These are phyloP conservation scores for Dianthus caryophyllus DNA, from an alignment of 148 eudicot genomes.

Conservation along the genomic window DNA sequence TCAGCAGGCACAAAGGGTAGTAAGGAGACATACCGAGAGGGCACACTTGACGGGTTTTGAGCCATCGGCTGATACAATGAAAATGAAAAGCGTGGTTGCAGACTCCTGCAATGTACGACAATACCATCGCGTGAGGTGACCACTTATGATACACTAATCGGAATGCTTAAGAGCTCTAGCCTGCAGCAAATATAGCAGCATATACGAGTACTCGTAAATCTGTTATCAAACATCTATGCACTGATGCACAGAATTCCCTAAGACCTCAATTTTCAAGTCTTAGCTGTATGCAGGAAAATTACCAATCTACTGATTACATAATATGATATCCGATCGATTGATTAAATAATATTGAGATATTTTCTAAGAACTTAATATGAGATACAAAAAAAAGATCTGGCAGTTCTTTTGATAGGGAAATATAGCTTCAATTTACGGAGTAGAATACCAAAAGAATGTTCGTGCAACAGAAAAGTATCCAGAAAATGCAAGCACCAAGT, in stretches of 20 bases:
- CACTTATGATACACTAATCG: background rate
- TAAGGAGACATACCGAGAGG: slow-evolving; percentile 53
- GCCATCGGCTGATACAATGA: slow-evolving; percentile 96
- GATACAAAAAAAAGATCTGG: background rate
- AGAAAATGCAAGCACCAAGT: background rate
- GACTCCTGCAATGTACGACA: slow-evolving; percentile 22
- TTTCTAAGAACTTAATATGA: background rate
- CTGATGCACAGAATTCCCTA: background rate
- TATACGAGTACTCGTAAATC: too few relatives aligned
- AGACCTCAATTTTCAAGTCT: background rate
- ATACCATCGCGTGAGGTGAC: background rate
- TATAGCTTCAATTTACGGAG: background rate
- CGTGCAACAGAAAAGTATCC: background rate
- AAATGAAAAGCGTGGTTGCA: slow-evolving; percentile 92
- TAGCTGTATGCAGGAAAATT: background rate
- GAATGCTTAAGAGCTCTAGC: background rate
- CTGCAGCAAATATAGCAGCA: too few relatives aligned
- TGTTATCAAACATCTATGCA: too few relatives aligned
- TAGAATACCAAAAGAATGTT: background rate
- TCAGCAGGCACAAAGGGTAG: background rate
- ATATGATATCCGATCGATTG: too few relatives aligned
- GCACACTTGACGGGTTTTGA: slow-evolving; percentile 92
- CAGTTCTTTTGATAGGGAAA: background rate
- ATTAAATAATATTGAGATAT: too few relatives aligned
- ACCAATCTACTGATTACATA: background rate